These are phyloP conservation scores for Penicillium hesseltinei DNA, from an alignment of 2,329 filamentous ascomycete genomes.

Conservation along the genomic window DNA sequence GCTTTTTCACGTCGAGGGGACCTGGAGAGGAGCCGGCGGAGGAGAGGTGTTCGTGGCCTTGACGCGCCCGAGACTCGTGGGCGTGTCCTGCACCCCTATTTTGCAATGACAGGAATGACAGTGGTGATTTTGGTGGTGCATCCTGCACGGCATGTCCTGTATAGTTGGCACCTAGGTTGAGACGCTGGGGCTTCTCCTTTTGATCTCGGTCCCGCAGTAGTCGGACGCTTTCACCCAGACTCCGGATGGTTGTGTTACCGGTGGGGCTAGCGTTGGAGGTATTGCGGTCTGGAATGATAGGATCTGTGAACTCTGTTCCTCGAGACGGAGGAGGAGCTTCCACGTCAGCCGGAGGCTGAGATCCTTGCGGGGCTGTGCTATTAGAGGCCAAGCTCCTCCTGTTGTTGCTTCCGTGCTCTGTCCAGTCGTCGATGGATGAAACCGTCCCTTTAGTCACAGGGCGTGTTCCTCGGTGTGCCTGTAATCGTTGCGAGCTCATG, in stretches of 20 bases:
- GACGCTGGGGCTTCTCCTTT: slow-evolving; percentile 37
- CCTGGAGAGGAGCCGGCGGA: slow-evolving; percentile 75
- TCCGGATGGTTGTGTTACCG: slow-evolving; percentile 57
- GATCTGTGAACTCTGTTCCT: slow-evolving; percentile 77
- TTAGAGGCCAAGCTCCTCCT: slow-evolving; percentile 61
- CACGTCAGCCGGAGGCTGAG: slow-evolving; percentile 40
- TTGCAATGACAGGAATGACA: slow-evolving; percentile 68
- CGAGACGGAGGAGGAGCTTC: slow-evolving; percentile 70
- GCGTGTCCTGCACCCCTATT: slow-evolving; percentile 51
- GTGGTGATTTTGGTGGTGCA: slow-evolving; percentile 67
- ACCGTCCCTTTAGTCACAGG: slow-evolving; percentile 40
- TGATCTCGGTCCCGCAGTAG: slow-evolving; percentile 63
- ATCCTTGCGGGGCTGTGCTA: slow-evolving; percentile 44
- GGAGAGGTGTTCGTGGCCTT: slow-evolving; percentile 80
- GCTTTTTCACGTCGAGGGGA: slow-evolving; percentile 52
- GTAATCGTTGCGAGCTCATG: slow-evolving; percentile 93
- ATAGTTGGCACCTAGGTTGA: slow-evolving; percentile 62
- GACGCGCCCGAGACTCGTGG: slow-evolving; percentile 66
- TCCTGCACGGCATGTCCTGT: slow-evolving; percentile 54
- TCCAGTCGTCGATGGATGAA: slow-evolving; percentile 44
- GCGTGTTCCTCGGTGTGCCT: slow-evolving; percentile 75
- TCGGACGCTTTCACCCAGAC: slow-evolving; percentile 73
- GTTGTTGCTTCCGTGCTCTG: slow-evolving; percentile 49
- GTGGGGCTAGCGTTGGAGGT: slow-evolving; percentile 75
- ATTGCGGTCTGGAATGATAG: slow-evolving; percentile 66